Base-by-base conservation (phyloP, 345 rosid genomes). In the Citrus cavaleriei region DNA sequence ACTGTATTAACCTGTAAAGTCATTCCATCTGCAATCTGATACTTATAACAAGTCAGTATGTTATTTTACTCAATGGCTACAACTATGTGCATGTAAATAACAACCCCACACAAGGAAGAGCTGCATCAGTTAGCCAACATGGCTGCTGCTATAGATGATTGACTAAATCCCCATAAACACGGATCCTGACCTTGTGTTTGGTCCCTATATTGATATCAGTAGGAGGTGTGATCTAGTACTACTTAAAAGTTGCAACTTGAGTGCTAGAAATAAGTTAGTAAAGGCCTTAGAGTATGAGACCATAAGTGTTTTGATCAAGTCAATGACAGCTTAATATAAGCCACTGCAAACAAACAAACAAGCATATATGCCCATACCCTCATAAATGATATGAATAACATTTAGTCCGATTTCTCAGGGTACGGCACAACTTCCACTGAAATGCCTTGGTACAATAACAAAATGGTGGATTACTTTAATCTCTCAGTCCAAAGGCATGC, bases 11-110 rank as follows among this genome's bases (percentile, higher is more conserved):
- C 91, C 86, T 91, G 93, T 83, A 96, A 68, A 40, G 98, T 93
- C 99, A 96, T 96, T 82, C 99, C 99, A 89, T 96, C 99, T 82
- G 99, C 98, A 86, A 96, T 92, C 99, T 96, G 92, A 86, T 70
- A 77, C 79, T 75, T 22, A 7, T 58, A 49, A 79, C 75, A 78
- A 40, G 73, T 69, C 55, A 74, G 83, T 75, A 34, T 34, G 35
- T 16, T 62, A 80, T 37, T 67, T 49, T 60, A 65, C 77, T 69
- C 75, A 28, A 70, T 46, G 10, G 65, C 22, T 77, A 61, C 63
- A 70, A 30, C 27, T 49, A 70, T 62, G 69, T 42, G 58, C 16
- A 59, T 16, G 14, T 38, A 58, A 37, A 64, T 58, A 54, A 70
- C 24, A 13, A 77, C 32, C 19, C 69, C 28, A 59, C 54, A 18